Evolutionary conservation across 345 rosid genomes (phyloP), one percentile per base, ranked within the genome.

Genomic region (Dimocarpus longan): DNA sequence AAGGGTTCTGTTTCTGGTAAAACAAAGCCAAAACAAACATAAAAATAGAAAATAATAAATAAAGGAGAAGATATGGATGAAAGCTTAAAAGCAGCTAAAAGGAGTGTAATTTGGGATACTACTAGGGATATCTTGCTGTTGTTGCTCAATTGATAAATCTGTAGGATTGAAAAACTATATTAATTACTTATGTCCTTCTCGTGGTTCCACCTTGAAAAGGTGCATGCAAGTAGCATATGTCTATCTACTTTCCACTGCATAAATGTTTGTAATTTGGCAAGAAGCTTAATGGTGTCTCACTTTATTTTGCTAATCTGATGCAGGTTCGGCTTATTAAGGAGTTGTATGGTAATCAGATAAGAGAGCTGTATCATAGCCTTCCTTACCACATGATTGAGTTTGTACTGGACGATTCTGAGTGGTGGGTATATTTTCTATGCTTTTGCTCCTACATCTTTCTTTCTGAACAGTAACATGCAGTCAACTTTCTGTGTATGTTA

Each of bases 381-480:
- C 97, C 99, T 1, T 93, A 90, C 88, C 93, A 94, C 89, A 89
- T 94, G 91, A 82, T 94, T 80, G 97, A 96, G 84, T 96, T 92
- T 82, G 85, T 82, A 26, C 81, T 94, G 9, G 97, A 91, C 70
- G 95, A 90, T 85, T 82, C 84, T 80, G 94, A 91, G 78, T 90
- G 99, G 98, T 94, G 48, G 81, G 98, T 86, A 75, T 72, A 77
- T 70, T 56, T 64, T 59, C 50, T 75, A 13, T 60, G 64, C 79
- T 60, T 71, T 39, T 43, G 43, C 56, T 40, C 18, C 12, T 67
- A 28, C 70, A 60, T n/a, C n/a, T n/a, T n/a, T 73, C 46, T 67
- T 39, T 48, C 43, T 28, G 63, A 52, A 28, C 26, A 28, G 43
- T 63, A 44, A 62, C 18, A 3, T 43, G 28, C 52, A 13, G n/a